phyloP scores from a whole-genome alignment of 2,329 filamentous ascomycete species.

The Sarocladium kiliense region DNA sequence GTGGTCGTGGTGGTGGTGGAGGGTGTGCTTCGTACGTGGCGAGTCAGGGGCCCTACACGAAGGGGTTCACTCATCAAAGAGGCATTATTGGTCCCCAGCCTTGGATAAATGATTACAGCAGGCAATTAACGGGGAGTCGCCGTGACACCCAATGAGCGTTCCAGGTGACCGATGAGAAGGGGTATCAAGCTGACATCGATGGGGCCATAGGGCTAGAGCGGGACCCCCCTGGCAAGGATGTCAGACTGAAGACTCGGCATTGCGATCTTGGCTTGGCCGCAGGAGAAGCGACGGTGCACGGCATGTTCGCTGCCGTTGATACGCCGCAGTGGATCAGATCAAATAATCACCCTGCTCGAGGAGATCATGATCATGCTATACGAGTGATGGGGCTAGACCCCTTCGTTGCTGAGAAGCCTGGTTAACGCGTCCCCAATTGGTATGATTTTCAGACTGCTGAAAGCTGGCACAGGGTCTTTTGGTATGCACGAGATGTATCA shows the following conservation, averaged over 20 bases:
- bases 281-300: neutral
- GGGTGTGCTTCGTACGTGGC: neutral
- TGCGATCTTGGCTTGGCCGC: neutral
- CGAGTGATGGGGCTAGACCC: neutral
- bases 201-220: conserved; percentile 7
- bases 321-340: neutral
- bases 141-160: neutral
- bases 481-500: neutral
- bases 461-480: neutral
- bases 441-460: neutral
- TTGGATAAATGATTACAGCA: neutral
- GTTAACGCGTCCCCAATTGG: neutral
- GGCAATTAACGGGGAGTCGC: neutral
- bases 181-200: conserved; percentile 3
- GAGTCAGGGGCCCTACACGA: neutral
- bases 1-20: neutral
- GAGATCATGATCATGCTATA: neutral
- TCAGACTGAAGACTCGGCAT: conserved; percentile 3
- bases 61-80: neutral
- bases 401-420: neutral
- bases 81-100: neutral
- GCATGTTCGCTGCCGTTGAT: neutral
- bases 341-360: neutral
- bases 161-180: neutral
- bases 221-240: neutral